A percentile compares a stretch with the other conserved stretches of the same genome.
Evolutionary conservation across 495 filamentous ascomycete species (phyloP).

Genomic region (Copromyces sp.): DNA sequence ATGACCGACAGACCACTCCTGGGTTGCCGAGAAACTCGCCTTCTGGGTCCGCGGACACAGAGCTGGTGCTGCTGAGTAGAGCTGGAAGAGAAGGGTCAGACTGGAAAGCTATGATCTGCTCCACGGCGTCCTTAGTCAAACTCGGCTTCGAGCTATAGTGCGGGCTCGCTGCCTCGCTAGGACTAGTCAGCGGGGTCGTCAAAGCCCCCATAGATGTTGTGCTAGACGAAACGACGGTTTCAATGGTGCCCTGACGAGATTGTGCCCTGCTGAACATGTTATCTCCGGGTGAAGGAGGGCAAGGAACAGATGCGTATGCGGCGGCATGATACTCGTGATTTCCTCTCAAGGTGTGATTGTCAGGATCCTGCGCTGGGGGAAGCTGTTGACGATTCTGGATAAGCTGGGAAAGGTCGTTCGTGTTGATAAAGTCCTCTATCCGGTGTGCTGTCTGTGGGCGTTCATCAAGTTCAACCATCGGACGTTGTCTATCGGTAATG

Average conservation of each 20-base stretch:
- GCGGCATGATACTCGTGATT: not conserved
- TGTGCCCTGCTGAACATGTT: slow-evolving; percentile 19
- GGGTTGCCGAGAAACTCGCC: slow-evolving; percentile 43
- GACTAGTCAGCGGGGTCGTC: slow-evolving; percentile 37
- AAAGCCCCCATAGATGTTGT: slow-evolving; percentile 34
- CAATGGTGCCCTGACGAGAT: slow-evolving; percentile 27
- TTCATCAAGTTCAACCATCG: slow-evolving; percentile 21
- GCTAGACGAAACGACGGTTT: slow-evolving; percentile 34
- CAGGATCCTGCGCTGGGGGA: slow-evolving; percentile 11
- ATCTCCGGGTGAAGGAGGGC: slow-evolving; percentile 44
- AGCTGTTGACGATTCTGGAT: slow-evolving; percentile 2
- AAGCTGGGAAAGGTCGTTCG: slow-evolving; percentile 5
- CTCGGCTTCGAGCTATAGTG: slow-evolving; percentile 44
- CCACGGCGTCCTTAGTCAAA: slow-evolving; percentile 43
- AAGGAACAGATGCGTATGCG: slow-evolving; percentile 19
- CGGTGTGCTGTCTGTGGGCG: slow-evolving; percentile 33
- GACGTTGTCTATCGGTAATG: slow-evolving; percentile 30
- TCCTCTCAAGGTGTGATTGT: slow-evolving; percentile 1
- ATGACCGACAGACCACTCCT: slow-evolving; percentile 29
- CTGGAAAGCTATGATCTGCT: slow-evolving; percentile 51
- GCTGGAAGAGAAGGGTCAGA: slow-evolving; percentile 71
- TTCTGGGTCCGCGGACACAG: slow-evolving; percentile 53
- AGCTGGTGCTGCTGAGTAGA: slow-evolving; percentile 69
- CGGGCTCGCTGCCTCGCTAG: slow-evolving; percentile 44
- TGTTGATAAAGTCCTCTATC: slow-evolving; percentile 23